Evolutionary conservation across 225 moss, liverwort and hornwort species (phyloP), one percentile per base, ranked within the genome.

Genomic region (Pseudoscleropodium purum): DNA sequence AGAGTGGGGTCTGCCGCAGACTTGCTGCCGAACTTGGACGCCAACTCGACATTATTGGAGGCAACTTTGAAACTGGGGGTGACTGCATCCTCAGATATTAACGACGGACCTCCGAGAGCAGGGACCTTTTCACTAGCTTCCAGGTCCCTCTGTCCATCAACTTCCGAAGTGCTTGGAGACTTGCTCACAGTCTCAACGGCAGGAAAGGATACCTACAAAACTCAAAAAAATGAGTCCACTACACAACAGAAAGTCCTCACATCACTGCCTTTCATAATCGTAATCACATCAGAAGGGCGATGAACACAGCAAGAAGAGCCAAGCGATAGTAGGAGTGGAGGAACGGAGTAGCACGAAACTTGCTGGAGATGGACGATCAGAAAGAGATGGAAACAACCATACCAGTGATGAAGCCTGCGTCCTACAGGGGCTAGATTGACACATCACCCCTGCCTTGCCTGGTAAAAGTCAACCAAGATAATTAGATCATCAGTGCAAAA

Each of bases 21-120:
- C 10, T n/a, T 49, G 70, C 51, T 85, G 31, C 59, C 79, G 15
- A 70, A 8, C 41, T 62, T 31, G 3, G 89, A 54, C 60, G 87
- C 86, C 43, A 86, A 15, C 23, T 84, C 87, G 11, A 87, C 60
- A 52, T 81, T 72, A 60, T 25, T 90, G 14, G 88, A 81, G 63
- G 64, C 77, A 62, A 68, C 79, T 68, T 73, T 37, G 20, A 92
- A 87, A 74, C 87, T 77, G 20, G 94, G 90, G 20, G 91, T 87
- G 52, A 4, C 87, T 59, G 62, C 41, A 16, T 87, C 82, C 19
- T 88, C 82, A 2, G 82, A 36, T 34, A 25, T 6, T 34, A 18
- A 62, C 36, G 37, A 62, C 45, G 84, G 84, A n/a, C 10, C 39
- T 19, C 37, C 54, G 2, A 54, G 54, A 5, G 29, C 29, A 84